Conservation (phyloP, 768 basidiomycete genomes). For the Russula griseocarnosa region DNA sequence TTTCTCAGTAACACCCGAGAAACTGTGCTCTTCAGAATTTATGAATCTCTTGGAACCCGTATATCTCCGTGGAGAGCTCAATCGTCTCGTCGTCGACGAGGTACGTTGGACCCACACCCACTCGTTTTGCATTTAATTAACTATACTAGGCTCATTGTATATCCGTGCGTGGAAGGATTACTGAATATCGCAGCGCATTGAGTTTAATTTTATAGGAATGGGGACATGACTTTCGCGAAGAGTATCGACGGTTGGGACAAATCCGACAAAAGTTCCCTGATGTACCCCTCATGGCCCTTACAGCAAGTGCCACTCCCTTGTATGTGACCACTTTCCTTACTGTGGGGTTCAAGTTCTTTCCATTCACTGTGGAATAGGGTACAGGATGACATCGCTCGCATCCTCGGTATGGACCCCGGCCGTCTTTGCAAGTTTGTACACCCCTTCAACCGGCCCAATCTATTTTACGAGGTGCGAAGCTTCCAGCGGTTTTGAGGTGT, state of each 20-base stretch:
- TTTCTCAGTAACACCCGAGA: constrained; percentile 69
- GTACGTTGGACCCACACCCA: constrained; percentile 36
- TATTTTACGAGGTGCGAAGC: constrained; percentile 69
- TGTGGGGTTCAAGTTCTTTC: constrained; percentile 1
- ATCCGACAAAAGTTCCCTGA: constrained; percentile 63
- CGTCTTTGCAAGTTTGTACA: constrained; percentile 62
- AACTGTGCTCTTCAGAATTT: constrained; percentile 54
- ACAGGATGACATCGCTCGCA: constrained; percentile 66
- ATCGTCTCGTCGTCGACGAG: constrained; percentile 79
- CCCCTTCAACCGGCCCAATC: constrained; percentile 75
- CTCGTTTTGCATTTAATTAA: constrained; percentile 6
- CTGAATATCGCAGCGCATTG: neutral
- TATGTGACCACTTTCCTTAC: constrained; percentile 35
- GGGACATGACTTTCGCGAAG: constrained; percentile 76
- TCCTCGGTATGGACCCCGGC: constrained; percentile 54
- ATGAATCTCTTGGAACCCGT: constrained; percentile 46
- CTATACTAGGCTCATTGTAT: constrained; percentile 69
- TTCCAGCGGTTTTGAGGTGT: neutral
- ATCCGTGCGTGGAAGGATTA: constrained; percentile 46
- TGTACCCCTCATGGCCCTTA: constrained; percentile 84
- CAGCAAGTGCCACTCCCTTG: constrained; percentile 75
- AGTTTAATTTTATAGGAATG: constrained; percentile 56
- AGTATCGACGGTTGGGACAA: constrained; percentile 66
- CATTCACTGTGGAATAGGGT: constrained; percentile 47
- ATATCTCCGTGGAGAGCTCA: constrained; percentile 55